Evolutionary conservation across 257 asterid genomes (phyloP), one percentile per base, ranked within the genome.

Genomic region (Jasminum sambac): DNA sequence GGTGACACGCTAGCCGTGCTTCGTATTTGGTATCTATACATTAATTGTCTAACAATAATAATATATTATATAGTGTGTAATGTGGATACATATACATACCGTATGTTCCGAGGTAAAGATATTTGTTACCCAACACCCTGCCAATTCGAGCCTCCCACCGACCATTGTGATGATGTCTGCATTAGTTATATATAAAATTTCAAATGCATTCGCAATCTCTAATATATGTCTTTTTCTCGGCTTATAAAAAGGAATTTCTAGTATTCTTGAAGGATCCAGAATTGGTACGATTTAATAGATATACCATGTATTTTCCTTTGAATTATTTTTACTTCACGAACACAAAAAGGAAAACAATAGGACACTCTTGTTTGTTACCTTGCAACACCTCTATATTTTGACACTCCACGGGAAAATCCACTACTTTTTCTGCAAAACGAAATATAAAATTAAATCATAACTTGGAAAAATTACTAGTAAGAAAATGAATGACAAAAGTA

Each of bases 131-230:
- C 66, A 89, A 87, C 41, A 94, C 98, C 66, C 97, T 80, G 23
- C 98, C 98, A 63, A 94, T 94, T 24, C 98, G 87, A 77, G 98
- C 98, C 74, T 94, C 98, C 98, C 98, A 94, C 87, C 98, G 81
- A 59, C 98, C 98, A 75, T 94, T 94, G 64, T 94, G 97, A 76
- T 94, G 98, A 70, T 94, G 98, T 59, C 98, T 94, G 1, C 48
- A 77, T 19, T 55, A 61, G 58, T 17, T 40, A 5, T 40, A 62
- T 26, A 37, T 30, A 67, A 34, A 4, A 50, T 26, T 77, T 72
- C 14, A 50, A 60, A 59, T 44, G 23, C 59, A n/a, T n/a, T n/a
- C 42, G 66, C 37, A 70, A 67, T 17, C 41, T 63, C 50, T 68
- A 74, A 36, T 2, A 30, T n/a, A 46, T 46, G 7, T n/a, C 9